Conservation (phyloP, 208 protist species). For the Histomonas meleagridis region DNA sequence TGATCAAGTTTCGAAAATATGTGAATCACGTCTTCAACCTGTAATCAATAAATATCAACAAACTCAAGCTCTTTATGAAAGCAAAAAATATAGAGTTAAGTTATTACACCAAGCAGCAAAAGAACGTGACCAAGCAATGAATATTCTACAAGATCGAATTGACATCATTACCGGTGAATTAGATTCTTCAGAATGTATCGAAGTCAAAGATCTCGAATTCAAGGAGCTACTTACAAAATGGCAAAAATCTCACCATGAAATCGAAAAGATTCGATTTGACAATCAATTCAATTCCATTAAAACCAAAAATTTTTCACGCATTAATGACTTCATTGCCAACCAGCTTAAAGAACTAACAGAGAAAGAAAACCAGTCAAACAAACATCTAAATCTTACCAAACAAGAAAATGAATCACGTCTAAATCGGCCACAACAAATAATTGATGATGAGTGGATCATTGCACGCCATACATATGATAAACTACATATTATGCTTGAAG, state of each 20-base stretch:
- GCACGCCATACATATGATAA: neutral
- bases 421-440: neutral
- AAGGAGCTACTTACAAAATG: neutral
- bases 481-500: neutral
- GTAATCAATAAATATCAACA: neutral
- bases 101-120: neutral
- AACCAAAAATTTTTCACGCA: neutral
- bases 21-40: neutral
- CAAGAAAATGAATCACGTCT: neutral
- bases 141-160: neutral
- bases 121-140: neutral
- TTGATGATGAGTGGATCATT: conserved; percentile 23
- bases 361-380: neutral
- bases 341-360: neutral
- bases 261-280: neutral
- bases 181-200: neutral
- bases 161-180: neutral
- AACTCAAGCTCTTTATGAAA: neutral
- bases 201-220: neutral
- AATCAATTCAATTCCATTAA: neutral
- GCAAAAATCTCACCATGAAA: neutral
- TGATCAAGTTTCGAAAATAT: neutral
- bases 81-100: neutral
- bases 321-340: neutral
- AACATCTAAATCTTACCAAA: neutral